Base-by-base conservation (phyloP, 78 protist species). In the Dictyostelium firmibasis region DNA sequence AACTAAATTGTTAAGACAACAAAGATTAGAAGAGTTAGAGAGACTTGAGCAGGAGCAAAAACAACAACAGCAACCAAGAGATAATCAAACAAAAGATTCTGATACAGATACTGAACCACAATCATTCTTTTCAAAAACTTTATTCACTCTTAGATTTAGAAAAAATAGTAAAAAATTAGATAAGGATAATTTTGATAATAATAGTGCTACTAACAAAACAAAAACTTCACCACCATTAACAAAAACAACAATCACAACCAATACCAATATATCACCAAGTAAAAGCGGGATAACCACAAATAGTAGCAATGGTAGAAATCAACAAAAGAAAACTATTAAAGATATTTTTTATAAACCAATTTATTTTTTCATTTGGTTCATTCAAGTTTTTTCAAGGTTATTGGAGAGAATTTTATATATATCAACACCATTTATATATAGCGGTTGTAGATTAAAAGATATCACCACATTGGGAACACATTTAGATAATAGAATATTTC, bases 381-480 rank as follows among this genome's bases (percentile, higher is more conserved):
- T 88, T 35, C 57, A 78, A 18, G 6, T 88, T 20, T 76, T 88
- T 64, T 69, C 38, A 31, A 60, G 72, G 27, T 25, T 88, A 31
- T 29, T 88, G 10, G 36, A 36, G 10, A 88, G 69, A 29, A 78
- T 88, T 62, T 67, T 88, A 43, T 77, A 88, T 44, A 78, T 88
- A 50, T 53, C 93, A 67, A 67, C 86, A 36, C 41, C 75, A n/a
- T 36, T 76, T 20, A 85, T 47, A 38, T 72, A 72, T 33, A 72
- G 43, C 3, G 82, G 69, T 20, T 33, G 50, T 3, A 36, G 64
- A 64, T 41, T 88, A n/a, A 88, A 88, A 70, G 86, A 88, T 67
- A 70, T 88, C 16, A 88, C 93, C 33, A 79, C 93, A 25, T 70
- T 88, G 1, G 93, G 93, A 20, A 64, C 83, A 8, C 72, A 43